phyloP scores from a whole-genome alignment of 768 basidiomycete genomes.

The Paxillus ammoniavirescens region DNA sequence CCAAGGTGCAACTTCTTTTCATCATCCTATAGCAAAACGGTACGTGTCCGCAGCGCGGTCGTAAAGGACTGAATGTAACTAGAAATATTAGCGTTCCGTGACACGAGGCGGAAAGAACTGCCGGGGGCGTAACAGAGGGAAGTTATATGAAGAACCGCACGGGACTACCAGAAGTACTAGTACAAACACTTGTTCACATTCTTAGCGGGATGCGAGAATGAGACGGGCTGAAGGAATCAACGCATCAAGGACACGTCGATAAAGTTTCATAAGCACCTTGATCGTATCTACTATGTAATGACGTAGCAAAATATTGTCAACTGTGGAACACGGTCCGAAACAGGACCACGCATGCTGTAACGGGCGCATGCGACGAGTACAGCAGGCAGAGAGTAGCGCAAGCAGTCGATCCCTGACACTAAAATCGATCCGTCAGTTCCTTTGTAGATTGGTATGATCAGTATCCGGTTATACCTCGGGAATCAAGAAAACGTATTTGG shows the following conservation, averaged over 20 bases:
- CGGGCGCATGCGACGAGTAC: slow-evolving; percentile 11
- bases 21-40: no score
- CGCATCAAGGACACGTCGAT: slow-evolving; percentile 22
- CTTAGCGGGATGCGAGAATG: slow-evolving; percentile 14
- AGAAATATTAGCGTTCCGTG: slow-evolving; percentile 15
- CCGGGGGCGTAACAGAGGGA: neutral
- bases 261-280: slow-evolving; percentile 28
- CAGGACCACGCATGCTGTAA: slow-evolving; percentile 20
- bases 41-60: no score
- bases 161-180: slow-evolving; percentile 22
- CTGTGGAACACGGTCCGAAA: slow-evolving; percentile 11
- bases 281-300: slow-evolving; percentile 25
- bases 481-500: slow-evolving; percentile 18
- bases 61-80: slow-evolving; percentile 2
- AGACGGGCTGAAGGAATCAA: slow-evolving; percentile 24
- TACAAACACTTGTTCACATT: slow-evolving; percentile 20
- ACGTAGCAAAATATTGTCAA: slow-evolving; percentile 17
- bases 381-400: slow-evolving; percentile 5
- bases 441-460: slow-evolving; percentile 19
- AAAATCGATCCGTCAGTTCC: slow-evolving; percentile 8
- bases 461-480: slow-evolving; percentile 10
- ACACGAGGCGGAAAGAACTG: neutral
- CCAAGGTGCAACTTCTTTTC: no score
- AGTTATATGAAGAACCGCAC: slow-evolving; percentile 16
- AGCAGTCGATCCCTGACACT: slow-evolving; percentile 22